Evolutionary conservation across 192 early-diverging fungal genomes (phyloP).

Genomic region (Coemansia nantahalensis): DNA sequence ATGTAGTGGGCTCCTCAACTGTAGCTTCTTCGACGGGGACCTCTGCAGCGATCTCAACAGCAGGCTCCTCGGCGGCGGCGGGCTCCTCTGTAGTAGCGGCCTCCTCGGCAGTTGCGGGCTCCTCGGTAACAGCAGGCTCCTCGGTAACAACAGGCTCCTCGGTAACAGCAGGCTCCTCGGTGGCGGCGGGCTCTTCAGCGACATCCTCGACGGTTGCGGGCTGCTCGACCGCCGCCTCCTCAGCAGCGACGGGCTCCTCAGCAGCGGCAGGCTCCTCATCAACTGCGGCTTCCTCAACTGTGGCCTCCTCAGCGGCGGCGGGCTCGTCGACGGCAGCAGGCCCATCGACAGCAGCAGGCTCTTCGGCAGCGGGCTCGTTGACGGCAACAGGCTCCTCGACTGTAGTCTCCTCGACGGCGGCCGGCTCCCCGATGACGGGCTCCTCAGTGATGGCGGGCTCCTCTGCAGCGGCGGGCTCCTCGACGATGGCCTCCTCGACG

Average conservation of each 20-base stretch:
- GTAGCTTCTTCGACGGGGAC: background rate
- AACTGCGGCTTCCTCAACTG: background rate
- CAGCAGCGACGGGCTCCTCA: constrained; percentile 7
- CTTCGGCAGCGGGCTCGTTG: background rate
- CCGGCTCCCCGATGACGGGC: background rate
- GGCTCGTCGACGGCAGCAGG: background rate
- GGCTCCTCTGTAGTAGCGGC: background rate
- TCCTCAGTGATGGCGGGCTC: no score
- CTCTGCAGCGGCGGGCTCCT: no score
- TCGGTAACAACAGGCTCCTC: constrained; percentile 2
- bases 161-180: background rate
- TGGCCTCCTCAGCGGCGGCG: background rate
- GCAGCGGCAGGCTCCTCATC: background rate
- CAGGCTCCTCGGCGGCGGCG: background rate
- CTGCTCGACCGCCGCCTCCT: background rate
- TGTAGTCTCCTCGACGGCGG: background rate
- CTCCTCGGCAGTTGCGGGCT: background rate
- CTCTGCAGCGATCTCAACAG: background rate
- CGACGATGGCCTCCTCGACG: no score
- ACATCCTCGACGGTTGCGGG: background rate
- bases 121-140: background rate
- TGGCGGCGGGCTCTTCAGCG: no score
- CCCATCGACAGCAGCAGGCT: background rate
- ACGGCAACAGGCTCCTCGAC: background rate
- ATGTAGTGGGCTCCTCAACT: background rate